Evolutionary conservation across 208 protist species (phyloP).

Genomic region (Jaenimonas drosophilae): DNA sequence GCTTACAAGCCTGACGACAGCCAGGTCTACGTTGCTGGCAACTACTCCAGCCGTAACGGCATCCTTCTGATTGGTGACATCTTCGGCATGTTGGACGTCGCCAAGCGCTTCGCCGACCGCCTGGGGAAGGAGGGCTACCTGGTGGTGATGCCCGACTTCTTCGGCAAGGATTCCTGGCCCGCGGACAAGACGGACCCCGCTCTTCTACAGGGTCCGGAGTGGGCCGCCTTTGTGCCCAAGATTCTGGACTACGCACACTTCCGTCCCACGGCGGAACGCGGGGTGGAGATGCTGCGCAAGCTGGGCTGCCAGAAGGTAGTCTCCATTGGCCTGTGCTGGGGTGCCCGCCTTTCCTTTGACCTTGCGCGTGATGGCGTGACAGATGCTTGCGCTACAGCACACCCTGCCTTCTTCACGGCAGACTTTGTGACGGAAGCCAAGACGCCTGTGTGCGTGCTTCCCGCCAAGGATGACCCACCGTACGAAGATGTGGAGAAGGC

Average conservation of each 20-base stretch:
- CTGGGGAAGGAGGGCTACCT: constrained; percentile 3
- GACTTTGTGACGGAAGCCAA: constrained; percentile 1
- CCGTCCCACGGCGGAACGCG: neutral
- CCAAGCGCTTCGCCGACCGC: constrained; percentile 6
- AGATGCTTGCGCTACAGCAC: constrained; percentile 3
- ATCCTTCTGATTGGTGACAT: constrained; percentile 13
- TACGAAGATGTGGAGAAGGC: constrained; percentile 5
- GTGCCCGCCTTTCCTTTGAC: constrained; percentile 4
- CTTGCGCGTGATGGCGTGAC: neutral
- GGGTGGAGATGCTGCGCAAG: neutral
- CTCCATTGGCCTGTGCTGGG: constrained; percentile 13
- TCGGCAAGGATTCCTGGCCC: neutral
- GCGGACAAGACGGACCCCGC: too few relatives aligned
- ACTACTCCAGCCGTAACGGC: constrained; percentile 1
- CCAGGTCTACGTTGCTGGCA: neutral
- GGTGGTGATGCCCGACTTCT: constrained; percentile 16
- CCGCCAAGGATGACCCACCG: constrained; percentile 7
- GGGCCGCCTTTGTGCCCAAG: constrained; percentile 1
- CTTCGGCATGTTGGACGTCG: constrained; percentile 7
- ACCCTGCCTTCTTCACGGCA: constrained; percentile 8
- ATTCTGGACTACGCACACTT: constrained; percentile 1
- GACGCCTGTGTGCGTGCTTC: constrained; percentile 7
- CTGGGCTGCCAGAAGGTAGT: constrained; percentile 5
- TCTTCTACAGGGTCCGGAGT: constrained; percentile 5
- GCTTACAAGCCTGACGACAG: neutral